phyloP scores from a whole-genome alignment of 257 asterid genomes.

The Linaria vulgaris region DNA sequence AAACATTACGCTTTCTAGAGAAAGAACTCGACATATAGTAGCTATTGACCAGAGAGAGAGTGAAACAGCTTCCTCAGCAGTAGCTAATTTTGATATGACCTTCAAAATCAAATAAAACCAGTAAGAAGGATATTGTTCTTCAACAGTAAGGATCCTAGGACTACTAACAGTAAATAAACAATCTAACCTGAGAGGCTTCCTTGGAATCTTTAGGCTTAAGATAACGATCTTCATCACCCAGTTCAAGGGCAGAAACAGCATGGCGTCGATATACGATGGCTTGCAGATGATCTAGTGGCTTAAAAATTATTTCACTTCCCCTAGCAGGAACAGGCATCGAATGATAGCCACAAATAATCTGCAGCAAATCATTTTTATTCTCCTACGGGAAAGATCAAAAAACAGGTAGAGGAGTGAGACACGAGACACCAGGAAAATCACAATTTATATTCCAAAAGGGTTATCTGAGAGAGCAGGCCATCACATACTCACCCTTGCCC shows the following conservation, averaged over 20 bases:
- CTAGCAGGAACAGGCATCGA: constrained; percentile 61
- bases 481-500: constrained; percentile 67
- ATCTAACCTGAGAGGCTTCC: constrained; percentile 60
- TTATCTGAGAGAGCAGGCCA: constrained; percentile 18
- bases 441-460: constrained; percentile 19
- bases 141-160: constrained; percentile 15
- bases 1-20: constrained; percentile 72
- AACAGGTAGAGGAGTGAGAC: constrained; percentile 17
- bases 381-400: constrained; percentile 48
- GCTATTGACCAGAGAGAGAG: constrained; percentile 86
- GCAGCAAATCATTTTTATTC: constrained; percentile 74
- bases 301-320: constrained; percentile 63
- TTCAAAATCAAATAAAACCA: constrained; percentile 38
- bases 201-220: constrained; percentile 36
- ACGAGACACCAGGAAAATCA: constrained; percentile 6
- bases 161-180: constrained; percentile 11
- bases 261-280: constrained; percentile 61
- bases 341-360: constrained; percentile 80
- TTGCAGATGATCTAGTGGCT: constrained; percentile 86
- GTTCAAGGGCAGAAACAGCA: constrained; percentile 55
- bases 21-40: constrained; percentile 82
- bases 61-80: constrained; percentile 90
- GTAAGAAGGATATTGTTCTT: constrained; percentile 20
- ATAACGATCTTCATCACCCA: constrained; percentile 46
- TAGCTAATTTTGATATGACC: constrained; percentile 66